Conservation (phyloP, 2,329 filamentous ascomycete species). For the Tolypocladium tropicale region DNA sequence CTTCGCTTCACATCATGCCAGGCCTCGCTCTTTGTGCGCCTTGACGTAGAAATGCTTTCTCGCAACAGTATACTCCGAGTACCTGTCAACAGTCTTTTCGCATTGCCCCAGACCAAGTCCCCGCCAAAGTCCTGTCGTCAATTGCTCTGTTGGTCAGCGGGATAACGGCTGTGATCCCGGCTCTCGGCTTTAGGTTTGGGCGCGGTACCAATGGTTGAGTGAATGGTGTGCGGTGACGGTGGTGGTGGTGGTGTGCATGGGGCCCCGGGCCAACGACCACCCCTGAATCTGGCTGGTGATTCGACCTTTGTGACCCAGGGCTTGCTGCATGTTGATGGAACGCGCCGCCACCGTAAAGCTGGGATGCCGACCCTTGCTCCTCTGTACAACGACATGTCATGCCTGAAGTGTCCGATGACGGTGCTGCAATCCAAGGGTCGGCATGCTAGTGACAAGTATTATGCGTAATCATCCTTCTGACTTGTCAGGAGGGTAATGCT, state of each 20-base stretch:
- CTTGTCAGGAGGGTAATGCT: no score
- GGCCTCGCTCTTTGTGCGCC: not conserved
- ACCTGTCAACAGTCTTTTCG: not conserved
- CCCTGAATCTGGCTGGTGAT: not conserved
- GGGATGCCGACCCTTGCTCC: not conserved
- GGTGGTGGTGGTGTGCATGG: not conserved
- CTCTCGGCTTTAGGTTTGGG: not conserved
- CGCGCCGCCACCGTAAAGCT: not conserved
- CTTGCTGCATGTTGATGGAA: not conserved
- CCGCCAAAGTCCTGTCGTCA: not conserved
- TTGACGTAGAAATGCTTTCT: no score
- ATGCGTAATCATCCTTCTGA: not conserved
- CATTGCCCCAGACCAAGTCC: not conserved
- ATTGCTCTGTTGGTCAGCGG: not conserved
- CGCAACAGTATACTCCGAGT: not conserved
- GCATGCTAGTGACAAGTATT: not conserved
- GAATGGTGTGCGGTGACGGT: not conserved
- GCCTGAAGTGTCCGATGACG: not conserved
- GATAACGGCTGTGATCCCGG: not conserved
- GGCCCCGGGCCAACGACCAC: not conserved
- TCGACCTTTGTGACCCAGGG: not conserved
- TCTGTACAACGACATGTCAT: not conserved
- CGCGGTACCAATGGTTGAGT: not conserved
- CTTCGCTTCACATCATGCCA: not conserved
- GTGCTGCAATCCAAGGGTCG: not conserved